Base-by-base conservation (phyloP, 495 filamentous ascomycete species). In the Aspergillus incahuasiensis region DNA sequence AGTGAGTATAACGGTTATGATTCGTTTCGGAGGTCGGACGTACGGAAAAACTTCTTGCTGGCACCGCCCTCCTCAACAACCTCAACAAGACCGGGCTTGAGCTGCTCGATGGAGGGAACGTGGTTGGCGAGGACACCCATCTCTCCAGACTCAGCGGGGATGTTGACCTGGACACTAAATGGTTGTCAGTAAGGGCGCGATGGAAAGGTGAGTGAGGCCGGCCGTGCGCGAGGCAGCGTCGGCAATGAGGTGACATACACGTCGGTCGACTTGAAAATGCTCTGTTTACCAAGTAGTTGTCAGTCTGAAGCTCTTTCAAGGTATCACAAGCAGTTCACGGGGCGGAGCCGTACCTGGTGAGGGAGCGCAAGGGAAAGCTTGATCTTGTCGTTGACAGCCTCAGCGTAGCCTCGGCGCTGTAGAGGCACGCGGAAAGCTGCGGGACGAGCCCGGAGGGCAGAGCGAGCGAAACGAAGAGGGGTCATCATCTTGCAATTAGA, bases 41-140 rank as follows among this genome's bases (percentile, higher is more conserved):
- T 88, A 97, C 94, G 81, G 89, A 97, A 99, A 79, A 90, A 97
- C 74, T 94, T 89, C 85, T 97, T 97, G 89, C 74, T 95, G 68
- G 89, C 87, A 62, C 85, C 79, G 65, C 79, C 82, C 83, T 99
- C 94, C 81, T 97, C 94, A 63, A 97, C 85, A 63, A 99, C 79
- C 78, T 97, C 94, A 61, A 99, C 82, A 58, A 97, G 75, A 64
- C 94, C 94, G 48, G 94, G 91, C 82, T 92, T 95, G 71, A 99
- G 82, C 81, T 99, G 94, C 82, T 99, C 94, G 66, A 99, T 96
- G 47, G 94, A 92, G 43, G 94, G 92, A 62, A 99, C 95, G 84
- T 99, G 94, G 80, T 92, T 91, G 73, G 94, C 94, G 64, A 99
- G 88, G 61, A 99, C 83, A 86, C 94, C 94, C 94, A 99, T 99